Conservation (phyloP, 2,329 filamentous ascomycete species). For the Colletotrichum sp. region DNA sequence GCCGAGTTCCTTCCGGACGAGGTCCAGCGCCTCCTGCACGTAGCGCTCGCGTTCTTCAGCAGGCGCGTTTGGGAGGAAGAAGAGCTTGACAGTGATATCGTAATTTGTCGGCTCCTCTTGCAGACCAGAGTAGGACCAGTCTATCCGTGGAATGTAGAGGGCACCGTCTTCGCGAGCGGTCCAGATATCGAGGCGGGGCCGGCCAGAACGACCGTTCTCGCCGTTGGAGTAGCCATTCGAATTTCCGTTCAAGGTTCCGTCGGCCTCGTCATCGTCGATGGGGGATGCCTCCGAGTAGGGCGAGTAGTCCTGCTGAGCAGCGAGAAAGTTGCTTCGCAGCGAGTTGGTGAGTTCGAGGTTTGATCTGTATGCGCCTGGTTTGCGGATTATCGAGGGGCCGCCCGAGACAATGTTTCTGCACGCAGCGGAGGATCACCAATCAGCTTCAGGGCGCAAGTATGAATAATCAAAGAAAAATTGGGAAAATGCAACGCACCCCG, state of each 20-base stretch:
- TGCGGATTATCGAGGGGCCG: conserved; percentile 83
- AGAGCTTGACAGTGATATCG: conserved; percentile 94
- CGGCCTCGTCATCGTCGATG: conserved; percentile 26
- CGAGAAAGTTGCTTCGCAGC: conserved; percentile 81
- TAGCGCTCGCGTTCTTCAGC: conserved; percentile 70
- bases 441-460: conserved; percentile 9
- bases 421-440: conserved; percentile 14
- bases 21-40: conserved; percentile 76
- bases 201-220: conserved; percentile 29
- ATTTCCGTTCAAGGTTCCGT: conserved; percentile 25
- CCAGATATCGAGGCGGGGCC: conserved; percentile 60
- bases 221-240: conserved; percentile 33
- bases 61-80: conserved; percentile 80
- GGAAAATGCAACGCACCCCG: conserved; percentile 66
- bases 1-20: conserved; percentile 82
- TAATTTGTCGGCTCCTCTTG: conserved; percentile 84
- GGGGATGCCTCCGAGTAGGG: conserved; percentile 28
- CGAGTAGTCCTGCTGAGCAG: conserved; percentile 70
- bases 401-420: conserved; percentile 81
- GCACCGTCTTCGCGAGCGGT: conserved; percentile 63
- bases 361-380: conserved; percentile 78
- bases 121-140: conserved; percentile 73
- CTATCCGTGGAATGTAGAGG: conserved; percentile 79
- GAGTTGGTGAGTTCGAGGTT: conserved; percentile 93
- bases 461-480: conserved; percentile 25